Evolutionary conservation across 495 filamentous ascomycete genomes (phyloP).

Genomic region (Aspergillus egyptiacus): DNA sequence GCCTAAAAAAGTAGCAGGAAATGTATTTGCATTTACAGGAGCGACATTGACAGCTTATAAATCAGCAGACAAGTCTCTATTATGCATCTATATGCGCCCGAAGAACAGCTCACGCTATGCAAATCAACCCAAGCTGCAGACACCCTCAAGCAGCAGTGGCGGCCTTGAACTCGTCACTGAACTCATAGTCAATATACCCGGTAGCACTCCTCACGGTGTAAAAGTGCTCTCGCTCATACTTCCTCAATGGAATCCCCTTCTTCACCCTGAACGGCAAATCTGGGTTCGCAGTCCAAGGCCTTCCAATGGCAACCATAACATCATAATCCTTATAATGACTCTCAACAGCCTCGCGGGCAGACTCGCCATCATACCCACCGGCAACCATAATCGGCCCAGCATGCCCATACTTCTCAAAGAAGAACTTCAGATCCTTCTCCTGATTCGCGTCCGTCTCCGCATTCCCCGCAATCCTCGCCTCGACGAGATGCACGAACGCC

Average conservation of each 20-base stretch:
- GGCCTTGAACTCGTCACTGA: conserved; percentile 34
- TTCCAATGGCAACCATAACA: conserved; percentile 52
- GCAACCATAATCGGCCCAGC: conserved; percentile 54
- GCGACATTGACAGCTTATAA: no score
- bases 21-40: neutral
- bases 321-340: conserved; percentile 48
- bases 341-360: conserved; percentile 42
- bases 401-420: conserved; percentile 34
- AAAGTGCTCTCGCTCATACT: conserved; percentile 55
- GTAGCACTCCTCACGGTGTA: conserved; percentile 42
- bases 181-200: conserved; percentile 61
- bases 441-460: conserved; percentile 29
- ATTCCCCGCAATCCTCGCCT: conserved; percentile 45
- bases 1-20: no score
- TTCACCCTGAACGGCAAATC: conserved; percentile 61
- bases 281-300: conserved; percentile 64
- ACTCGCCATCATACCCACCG: conserved; percentile 50
- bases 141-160: neutral
- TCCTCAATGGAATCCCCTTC: conserved; percentile 48
- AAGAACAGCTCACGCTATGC: conserved; percentile 1
- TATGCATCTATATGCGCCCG: neutral
- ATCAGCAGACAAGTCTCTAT: neutral
- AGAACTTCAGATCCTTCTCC: conserved; percentile 47
- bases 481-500: conserved; percentile 62
- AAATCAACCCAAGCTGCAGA: neutral